These are phyloP conservation scores for Maudiozyma pseudohumilis DNA, from an alignment of 805 yeast genomes.

Conservation along the genomic window DNA sequence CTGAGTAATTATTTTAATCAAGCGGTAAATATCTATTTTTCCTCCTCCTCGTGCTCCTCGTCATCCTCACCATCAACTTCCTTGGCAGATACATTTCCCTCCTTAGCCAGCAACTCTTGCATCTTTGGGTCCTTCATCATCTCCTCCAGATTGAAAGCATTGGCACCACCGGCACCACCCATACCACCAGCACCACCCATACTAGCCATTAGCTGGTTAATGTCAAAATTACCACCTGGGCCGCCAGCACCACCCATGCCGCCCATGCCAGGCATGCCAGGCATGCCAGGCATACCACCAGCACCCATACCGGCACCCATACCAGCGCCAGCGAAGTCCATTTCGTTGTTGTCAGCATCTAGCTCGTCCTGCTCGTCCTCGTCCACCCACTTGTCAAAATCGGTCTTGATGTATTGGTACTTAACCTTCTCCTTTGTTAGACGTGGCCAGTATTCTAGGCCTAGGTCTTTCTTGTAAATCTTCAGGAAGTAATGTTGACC, in stretches of 20 bases:
- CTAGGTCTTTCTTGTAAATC: slow-evolving; percentile 58
- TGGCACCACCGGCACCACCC: slow-evolving; percentile 28
- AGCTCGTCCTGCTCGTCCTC: slow-evolving; percentile 91
- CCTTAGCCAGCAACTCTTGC: neutral
- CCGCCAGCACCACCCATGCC: slow-evolving; percentile 32
- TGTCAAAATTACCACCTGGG: slow-evolving; percentile 24
- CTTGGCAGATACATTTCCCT: neutral
- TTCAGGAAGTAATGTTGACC: slow-evolving; percentile 47
- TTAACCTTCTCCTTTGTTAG: slow-evolving; percentile 78
- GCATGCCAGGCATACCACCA: slow-evolving; percentile 30
- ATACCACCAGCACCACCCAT: slow-evolving; percentile 19
- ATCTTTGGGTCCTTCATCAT: slow-evolving; percentile 4
- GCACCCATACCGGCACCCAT: slow-evolving; percentile 28
- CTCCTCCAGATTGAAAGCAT: slow-evolving; percentile 15
- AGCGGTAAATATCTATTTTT: slow-evolving; percentile 2
- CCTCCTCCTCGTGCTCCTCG: slow-evolving; percentile 5
- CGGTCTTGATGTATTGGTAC: slow-evolving; percentile 77
- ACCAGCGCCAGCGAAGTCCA: slow-evolving; percentile 35
- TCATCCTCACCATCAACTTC: slow-evolving; percentile 5
- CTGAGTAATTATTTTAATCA: neutral
- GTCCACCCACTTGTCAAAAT: slow-evolving; percentile 96
- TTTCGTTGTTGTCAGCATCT: slow-evolving; percentile 24
- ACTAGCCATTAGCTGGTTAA: slow-evolving; percentile 19
- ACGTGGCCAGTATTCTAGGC: slow-evolving; percentile 90
- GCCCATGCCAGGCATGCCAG: slow-evolving; percentile 21